Conservation (phyloP, 164 flowering plant species). For the Annona cherimola region DNA sequence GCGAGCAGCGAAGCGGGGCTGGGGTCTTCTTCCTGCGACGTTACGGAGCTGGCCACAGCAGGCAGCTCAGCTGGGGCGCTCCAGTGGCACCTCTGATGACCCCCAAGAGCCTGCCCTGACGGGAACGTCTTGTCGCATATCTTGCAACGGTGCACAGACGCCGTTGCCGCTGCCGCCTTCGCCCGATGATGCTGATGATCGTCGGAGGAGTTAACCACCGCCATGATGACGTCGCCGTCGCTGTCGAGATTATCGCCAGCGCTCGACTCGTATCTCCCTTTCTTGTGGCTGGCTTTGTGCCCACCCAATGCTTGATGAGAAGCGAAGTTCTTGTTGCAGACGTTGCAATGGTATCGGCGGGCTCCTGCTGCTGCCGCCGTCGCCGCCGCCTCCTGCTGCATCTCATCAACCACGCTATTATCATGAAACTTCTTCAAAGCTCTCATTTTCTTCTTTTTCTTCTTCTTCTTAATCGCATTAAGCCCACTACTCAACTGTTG, state of each 20-base stretch:
- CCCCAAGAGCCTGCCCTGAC: conserved; percentile 42
- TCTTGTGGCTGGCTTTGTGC: conserved; percentile 58
- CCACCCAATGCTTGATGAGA: conserved; percentile 73
- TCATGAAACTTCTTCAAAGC: conserved; percentile 22
- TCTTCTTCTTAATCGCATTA: not conserved
- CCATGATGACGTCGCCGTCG: not conserved
- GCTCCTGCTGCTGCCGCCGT: not conserved
- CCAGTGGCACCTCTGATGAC: conserved; percentile 35
- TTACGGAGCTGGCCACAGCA: not conserved
- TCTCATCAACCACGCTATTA: too few relatives aligned
- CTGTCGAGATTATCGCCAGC: not conserved
- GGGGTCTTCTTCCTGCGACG: not conserved
- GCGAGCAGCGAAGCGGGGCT: conserved; percentile 7
- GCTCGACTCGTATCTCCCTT: conserved; percentile 10
- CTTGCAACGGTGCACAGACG: conserved; percentile 20
- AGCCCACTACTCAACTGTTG: not conserved
- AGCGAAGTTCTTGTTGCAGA: conserved; percentile 41
- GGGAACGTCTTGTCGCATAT: conserved; percentile 31
- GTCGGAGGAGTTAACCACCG: not conserved
- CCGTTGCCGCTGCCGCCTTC: not conserved
- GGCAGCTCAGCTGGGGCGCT: conserved; percentile 8
- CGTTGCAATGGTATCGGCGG: conserved; percentile 24
- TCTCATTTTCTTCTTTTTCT: conserved; percentile 22
- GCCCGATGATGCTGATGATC: not conserved
- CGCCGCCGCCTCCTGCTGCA: not conserved